Evolutionary conservation across 2,329 filamentous ascomycete species (phyloP).

Genomic region (Ascochyta rabiei): DNA sequence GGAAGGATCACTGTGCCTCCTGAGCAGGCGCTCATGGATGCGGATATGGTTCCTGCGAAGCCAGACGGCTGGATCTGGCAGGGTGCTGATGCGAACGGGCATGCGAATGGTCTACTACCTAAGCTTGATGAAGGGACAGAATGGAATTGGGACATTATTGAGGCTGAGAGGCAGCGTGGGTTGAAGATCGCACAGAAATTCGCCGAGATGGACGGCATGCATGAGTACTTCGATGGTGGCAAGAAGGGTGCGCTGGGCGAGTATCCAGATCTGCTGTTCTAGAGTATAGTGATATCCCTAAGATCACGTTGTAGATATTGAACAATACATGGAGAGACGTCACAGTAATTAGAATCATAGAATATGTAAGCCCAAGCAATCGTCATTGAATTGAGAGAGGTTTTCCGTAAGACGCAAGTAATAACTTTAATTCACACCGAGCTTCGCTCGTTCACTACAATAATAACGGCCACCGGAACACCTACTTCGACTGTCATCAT

Average conservation of each 20-base stretch:
- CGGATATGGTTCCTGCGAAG: slow-evolving; percentile 74
- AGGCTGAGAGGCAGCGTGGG: slow-evolving; percentile 62
- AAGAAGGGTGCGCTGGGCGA: slow-evolving; percentile 52
- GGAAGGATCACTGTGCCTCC: slow-evolving; percentile 81
- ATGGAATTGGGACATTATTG: slow-evolving; percentile 67
- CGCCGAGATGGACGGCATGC: slow-evolving; percentile 59
- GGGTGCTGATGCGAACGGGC: slow-evolving; percentile 13
- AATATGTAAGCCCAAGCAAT: not conserved
- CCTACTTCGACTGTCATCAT: not conserved
- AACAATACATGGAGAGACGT: not conserved
- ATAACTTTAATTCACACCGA: not conserved
- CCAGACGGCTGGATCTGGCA: slow-evolving; percentile 62
- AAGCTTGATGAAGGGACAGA: slow-evolving; percentile 45
- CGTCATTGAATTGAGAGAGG: not conserved
- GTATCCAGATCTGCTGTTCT: slow-evolving; percentile 48
- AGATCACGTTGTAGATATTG: not conserved
- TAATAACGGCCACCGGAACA: not conserved
- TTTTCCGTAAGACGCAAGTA: not conserved
- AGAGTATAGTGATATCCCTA: slow-evolving; percentile 6
- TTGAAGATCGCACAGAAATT: slow-evolving; percentile 62
- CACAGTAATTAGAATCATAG: not conserved
- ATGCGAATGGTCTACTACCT: slow-evolving; percentile 28
- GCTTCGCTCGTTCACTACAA: not conserved
- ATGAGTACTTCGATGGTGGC: slow-evolving; percentile 57
- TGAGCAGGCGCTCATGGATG: slow-evolving; percentile 72